A percentile compares a stretch with the other conserved stretches of the same genome.
These are phyloP conservation scores for Stagonosporopsis tanaceti DNA, from an alignment of 2,329 filamentous ascomycete species.

Conservation along the genomic window DNA sequence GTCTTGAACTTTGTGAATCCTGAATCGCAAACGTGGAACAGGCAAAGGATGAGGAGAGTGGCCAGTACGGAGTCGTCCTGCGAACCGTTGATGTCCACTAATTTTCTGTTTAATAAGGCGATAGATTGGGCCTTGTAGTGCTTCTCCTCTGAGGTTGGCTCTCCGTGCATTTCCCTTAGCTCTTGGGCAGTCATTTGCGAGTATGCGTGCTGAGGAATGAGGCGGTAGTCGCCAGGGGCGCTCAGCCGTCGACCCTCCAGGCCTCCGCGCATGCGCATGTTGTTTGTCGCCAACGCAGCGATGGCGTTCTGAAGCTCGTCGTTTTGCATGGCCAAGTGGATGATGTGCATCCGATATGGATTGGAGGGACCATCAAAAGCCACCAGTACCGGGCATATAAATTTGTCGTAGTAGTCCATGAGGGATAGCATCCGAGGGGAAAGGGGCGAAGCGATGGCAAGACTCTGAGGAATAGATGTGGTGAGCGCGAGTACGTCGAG, in stretches of 20 bases:
- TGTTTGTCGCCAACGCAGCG: constrained; percentile 87
- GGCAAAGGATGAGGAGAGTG: constrained; percentile 84
- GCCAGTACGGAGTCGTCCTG: constrained; percentile 87
- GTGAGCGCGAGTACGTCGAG: constrained; percentile 50
- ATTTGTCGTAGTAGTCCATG: constrained; percentile 92
- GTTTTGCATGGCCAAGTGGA: constrained; percentile 78
- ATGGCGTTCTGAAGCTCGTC: constrained; percentile 91
- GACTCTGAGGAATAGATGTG: constrained; percentile 54
- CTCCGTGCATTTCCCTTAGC: constrained; percentile 54
- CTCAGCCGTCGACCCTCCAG: constrained; percentile 57
- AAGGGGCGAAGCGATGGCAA: constrained; percentile 64
- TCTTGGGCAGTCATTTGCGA: constrained; percentile 49
- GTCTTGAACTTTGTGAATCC: constrained; percentile 93
- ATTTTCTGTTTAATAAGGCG: constrained; percentile 80
- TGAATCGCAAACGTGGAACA: constrained; percentile 93
- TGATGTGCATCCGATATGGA: constrained; percentile 83
- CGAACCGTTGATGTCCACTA: constrained; percentile 77
- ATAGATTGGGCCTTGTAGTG: constrained; percentile 87
- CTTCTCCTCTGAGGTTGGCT: constrained; percentile 77
- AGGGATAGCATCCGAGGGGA: constrained; percentile 85
- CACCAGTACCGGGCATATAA: constrained; percentile 90
- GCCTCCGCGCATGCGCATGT: constrained; percentile 82
- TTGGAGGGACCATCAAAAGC: constrained; percentile 85
- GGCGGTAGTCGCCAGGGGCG: constrained; percentile 38
- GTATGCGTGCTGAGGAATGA: constrained; percentile 49